Evolutionary conservation across 441 rosid species (phyloP).

Genomic region (Adansonia madagascariensis): DNA sequence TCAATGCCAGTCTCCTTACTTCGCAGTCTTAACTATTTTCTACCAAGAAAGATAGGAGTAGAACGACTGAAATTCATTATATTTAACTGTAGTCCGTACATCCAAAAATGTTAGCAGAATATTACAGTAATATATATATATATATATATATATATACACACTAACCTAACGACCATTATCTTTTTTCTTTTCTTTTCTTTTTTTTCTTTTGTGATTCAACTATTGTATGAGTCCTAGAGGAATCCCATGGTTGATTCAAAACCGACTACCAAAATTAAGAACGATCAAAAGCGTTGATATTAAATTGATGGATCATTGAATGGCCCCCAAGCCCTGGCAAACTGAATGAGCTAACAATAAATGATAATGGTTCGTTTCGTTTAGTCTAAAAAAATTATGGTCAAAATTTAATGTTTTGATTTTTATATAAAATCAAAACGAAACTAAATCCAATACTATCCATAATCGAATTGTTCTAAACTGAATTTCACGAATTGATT

Average conservation of each 20-base stretch:
- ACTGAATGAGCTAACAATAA: background rate
- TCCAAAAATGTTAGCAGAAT: background rate
- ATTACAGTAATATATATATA: background rate
- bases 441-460: no score
- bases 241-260: background rate
- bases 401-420: no score
- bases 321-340: background rate
- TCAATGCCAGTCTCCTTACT: no score
- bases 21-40: background rate
- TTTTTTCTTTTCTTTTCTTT: no score
- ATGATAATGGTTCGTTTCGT: no score
- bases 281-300: background rate
- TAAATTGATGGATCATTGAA: background rate
- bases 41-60: background rate
- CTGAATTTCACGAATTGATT: no score
- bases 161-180: no score
- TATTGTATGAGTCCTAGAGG: background rate
- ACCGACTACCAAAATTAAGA: background rate
- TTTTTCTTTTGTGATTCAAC: no score
- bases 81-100: background rate
- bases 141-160: background rate
- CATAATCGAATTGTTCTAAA: no score
- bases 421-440: no score
- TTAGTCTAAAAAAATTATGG: no score
- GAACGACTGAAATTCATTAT: background rate